phyloP scores from a whole-genome alignment of 2,329 filamentous ascomycete species.

The Septoria petroselini region DNA sequence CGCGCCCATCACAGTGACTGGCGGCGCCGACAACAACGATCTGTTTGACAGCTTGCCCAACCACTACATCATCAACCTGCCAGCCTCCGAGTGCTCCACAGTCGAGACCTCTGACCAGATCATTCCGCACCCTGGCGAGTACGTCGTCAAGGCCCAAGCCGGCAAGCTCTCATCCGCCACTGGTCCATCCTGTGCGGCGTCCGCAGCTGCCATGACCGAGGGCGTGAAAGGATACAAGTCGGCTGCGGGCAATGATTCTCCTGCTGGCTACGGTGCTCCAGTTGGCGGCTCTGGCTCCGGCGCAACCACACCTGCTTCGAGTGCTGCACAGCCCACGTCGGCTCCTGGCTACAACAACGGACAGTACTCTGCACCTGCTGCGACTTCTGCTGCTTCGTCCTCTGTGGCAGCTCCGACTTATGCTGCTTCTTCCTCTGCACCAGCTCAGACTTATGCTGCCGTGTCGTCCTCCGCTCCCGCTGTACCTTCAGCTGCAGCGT shows the following conservation, averaged over 20 bases:
- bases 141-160: constrained; percentile 4
- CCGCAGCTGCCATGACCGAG: constrained; percentile 18
- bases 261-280: constrained; percentile 8
- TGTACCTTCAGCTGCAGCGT: constrained; percentile 4
- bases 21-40: constrained; percentile 41
- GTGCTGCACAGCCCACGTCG: constrained; percentile 18
- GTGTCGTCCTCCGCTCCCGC: too few relatives aligned
- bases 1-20: constrained; percentile 64
- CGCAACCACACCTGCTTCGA: constrained; percentile 8
- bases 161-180: constrained; percentile 12
- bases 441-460: constrained; percentile 11
- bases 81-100: constrained; percentile 52
- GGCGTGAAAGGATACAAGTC: constrained; percentile 14
- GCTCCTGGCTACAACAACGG: constrained; percentile 12
- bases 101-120: constrained; percentile 52
- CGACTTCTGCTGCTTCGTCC: constrained; percentile 15
- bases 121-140: constrained; percentile 60
- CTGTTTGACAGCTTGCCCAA: constrained; percentile 62
- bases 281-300: constrained; percentile 2
- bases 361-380: constrained; percentile 6
- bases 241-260: background rate
- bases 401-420: too few relatives aligned
- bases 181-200: constrained; percentile 24
- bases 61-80: constrained; percentile 67
- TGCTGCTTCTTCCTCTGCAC: constrained; percentile 8